These are phyloP conservation scores for Wickerhamiella alocasiicola DNA, from an alignment of 805 yeast genomes.

Conservation along the genomic window DNA sequence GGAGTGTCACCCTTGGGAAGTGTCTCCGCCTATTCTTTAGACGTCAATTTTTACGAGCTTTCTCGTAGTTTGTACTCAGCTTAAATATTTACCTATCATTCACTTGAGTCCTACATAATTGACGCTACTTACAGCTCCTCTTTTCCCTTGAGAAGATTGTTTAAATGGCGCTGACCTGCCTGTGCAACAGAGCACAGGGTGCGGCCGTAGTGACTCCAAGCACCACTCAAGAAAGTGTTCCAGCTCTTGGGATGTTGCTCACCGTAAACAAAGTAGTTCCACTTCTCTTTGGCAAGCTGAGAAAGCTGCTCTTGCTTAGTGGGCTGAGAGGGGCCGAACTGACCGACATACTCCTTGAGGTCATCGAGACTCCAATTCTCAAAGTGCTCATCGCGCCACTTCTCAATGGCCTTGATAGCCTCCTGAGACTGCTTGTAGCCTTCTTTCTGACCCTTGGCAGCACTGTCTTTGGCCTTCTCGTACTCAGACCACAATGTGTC, in stretches of 20 bases:
- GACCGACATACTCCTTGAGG: slow-evolving; percentile 41
- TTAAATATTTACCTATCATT: no score
- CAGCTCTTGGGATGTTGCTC: slow-evolving; percentile 5
- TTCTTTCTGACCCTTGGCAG: slow-evolving; percentile 35
- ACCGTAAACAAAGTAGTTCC: slow-evolving; percentile 15
- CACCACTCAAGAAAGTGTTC: no score
- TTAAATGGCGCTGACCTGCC: no score
- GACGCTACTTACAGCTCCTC: no score
- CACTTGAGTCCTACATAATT: no score
- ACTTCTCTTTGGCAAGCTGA: slow-evolving; percentile 18
- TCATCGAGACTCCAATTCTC: slow-evolving; percentile 44
- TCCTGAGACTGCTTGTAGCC: slow-evolving; percentile 34
- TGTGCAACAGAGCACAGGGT: no score
- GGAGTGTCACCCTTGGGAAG: no score
- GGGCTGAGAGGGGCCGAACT: slow-evolving; percentile 28
- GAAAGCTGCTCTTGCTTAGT: slow-evolving; percentile 18
- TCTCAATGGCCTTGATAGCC: slow-evolving; percentile 27
- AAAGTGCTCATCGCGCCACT: slow-evolving; percentile 34
- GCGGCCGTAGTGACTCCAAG: no score
- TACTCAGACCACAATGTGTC: slow-evolving; percentile 34
- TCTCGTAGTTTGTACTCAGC: no score
- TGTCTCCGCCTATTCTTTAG: no score
- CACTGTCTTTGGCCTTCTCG: slow-evolving; percentile 30
- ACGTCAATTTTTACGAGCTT: no score
- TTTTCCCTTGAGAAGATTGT: no score